A percentile compares a stretch with the other conserved stretches of the same genome.
Evolutionary conservation across 139 green algal genomes (phyloP).

Genomic region (Tetradesmus lagerheimii): DNA sequence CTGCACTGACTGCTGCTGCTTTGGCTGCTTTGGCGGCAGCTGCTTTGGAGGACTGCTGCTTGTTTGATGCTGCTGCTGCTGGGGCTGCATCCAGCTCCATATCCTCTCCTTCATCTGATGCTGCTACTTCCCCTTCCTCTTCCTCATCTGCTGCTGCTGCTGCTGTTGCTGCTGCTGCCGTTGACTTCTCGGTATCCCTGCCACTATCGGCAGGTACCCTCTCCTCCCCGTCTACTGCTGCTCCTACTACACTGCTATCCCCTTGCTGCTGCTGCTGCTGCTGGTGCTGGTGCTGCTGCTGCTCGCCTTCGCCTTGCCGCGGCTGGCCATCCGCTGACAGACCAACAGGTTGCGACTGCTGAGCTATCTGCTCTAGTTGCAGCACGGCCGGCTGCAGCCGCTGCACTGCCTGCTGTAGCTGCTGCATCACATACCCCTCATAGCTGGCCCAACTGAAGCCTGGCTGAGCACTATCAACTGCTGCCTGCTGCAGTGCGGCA

Average conservation of each 20-base stretch:
- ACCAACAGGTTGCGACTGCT: not conserved
- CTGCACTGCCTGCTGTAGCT: slow-evolving; percentile 50
- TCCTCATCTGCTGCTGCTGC: slow-evolving; percentile 9
- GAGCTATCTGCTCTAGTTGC: not conserved
- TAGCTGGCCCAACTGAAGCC: slow-evolving; percentile 53
- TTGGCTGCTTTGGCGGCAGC: not conserved
- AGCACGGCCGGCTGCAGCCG: slow-evolving; percentile 45
- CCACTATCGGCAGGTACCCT: too few relatives aligned
- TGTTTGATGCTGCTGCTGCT: not conserved
- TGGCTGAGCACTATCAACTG: slow-evolving; percentile 26
- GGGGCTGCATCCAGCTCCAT: slow-evolving; percentile 27
- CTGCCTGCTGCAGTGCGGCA: slow-evolving; percentile 51
- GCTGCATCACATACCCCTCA: slow-evolving; percentile 48
- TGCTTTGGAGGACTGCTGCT: not conserved
- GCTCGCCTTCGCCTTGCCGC: not conserved
- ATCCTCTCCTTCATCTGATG: slow-evolving; percentile 13
- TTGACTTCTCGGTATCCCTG: not conserved
- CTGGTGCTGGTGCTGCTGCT: not conserved
- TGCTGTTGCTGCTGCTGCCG: slow-evolving; percentile 26
- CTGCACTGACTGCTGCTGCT: not conserved
- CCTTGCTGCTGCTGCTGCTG: not conserved
- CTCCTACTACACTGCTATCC: not conserved
- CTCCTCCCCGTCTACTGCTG: slow-evolving; percentile 16
- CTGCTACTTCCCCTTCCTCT: slow-evolving; percentile 30
- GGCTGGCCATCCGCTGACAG: not conserved